Base-by-base conservation (phyloP, 2,329 filamentous ascomycete genomes). In the Cladophialophora yegresii region DNA sequence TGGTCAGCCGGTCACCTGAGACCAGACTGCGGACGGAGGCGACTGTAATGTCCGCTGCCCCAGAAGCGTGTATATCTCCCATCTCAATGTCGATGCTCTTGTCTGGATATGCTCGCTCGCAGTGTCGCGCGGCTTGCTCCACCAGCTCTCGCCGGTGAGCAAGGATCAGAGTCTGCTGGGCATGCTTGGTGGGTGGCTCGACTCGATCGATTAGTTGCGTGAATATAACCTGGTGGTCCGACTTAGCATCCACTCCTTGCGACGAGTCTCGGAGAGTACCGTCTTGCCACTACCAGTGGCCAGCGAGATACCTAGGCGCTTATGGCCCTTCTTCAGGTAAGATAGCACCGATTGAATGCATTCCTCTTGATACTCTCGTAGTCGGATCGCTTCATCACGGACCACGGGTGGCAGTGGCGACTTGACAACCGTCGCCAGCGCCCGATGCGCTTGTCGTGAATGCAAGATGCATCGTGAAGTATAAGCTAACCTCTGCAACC, bases 131-230 rank as follows among this genome's bases (percentile, higher is more conserved):
- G 3, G 95, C 95, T 78, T 99, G 95, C 74, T 98, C 92, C 30
- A 98, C 92, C 1, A 99, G 85, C 78, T 99, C 95, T 55, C 91
- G 87, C 30, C 95, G 88, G 77, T 99, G 95, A 16, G 92, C 95
- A 50, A 99, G 82, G 68, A 99, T 96, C 64, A 99, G 83, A 0
- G 93, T 96, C 74, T 92, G 91, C 1, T 85, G 85, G 23, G 88
- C 89, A 65, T 79, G 74, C 32, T 83, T 75, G 58, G 81, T 79
- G 10, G 80, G 81, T 5, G 87, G 77, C 58, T 81, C 76, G 57
- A 98, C 82, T 63, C 90, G 89, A 72, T 91, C 87, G 67, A 99
- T 96, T 53, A 99, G 84, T 75, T 96, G 92, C 12, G 93, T 98
- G 79, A 99, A 99, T 71, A 99, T 93, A 74, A 99, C 88, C 89